Base-by-base conservation (phyloP, 306 rosid species). In the Begonia peltatifolia region DNA sequence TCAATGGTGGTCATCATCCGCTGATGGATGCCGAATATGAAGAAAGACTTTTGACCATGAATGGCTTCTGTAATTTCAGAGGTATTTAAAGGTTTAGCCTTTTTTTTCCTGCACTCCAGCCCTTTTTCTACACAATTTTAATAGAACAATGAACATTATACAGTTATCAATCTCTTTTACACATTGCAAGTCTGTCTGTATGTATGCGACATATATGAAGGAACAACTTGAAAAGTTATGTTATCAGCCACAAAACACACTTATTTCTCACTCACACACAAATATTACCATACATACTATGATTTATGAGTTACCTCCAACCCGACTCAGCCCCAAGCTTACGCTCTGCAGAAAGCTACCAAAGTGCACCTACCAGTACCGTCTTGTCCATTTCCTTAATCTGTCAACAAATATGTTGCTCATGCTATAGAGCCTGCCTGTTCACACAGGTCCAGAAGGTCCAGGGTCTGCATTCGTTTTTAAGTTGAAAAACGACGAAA, bases 361-460 rank as follows among this genome's bases (percentile, higher is more conserved):
- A 66, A 74, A 49, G 81, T 84, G 78, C 81, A 75, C 71, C 78
- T 58, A 4, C 36, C 36, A 30, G 36, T 30, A 4, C 36, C 7
- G 2, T 6, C 7, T 6, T 1, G 6, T 6, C 36, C 5, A 6
- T 30, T 30, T 30, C 36, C 36, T 30, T 30, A 30, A 30, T 3
- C 36, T 4, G 63, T 63, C 63, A 41, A 47, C 36, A 78, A 68
- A 83, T 76, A 77, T 68, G 11, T 23, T 61, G 68, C 71, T 92
- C 79, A 92, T 63, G 88, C 95, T 41, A 70, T 81, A 0, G 88
- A 75, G 53, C 96, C 99, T 2, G 94, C 88, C 79, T 86, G 99
- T 64, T 86, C 94, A 44, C 99, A 92, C 36, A 92, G 77, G 72
- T 92, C 99, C 70, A 83, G 68, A 42, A 92, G 84, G 66, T 83